These are phyloP conservation scores for Globisporangium parvum DNA, from an alignment of 352 stramenopile species.

Conservation along the genomic window DNA sequence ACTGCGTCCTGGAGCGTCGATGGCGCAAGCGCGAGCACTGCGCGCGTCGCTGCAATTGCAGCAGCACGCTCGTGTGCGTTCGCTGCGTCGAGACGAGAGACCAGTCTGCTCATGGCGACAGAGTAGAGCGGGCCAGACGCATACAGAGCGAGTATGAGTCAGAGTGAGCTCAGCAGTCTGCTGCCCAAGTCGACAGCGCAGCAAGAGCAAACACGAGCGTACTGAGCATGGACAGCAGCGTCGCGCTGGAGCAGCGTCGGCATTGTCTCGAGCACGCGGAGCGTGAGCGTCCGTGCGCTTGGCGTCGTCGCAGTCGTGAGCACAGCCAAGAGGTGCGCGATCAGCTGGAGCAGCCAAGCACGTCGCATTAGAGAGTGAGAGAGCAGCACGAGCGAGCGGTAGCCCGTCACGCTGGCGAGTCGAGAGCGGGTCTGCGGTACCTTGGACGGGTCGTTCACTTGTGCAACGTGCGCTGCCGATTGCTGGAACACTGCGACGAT, in stretches of 20 bases:
- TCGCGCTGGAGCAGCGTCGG: slow-evolving; percentile 27
- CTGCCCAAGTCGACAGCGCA: neutral
- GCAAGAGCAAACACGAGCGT: slow-evolving; percentile 1
- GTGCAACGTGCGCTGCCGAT: slow-evolving; percentile 29
- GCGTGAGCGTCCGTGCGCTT: slow-evolving; percentile 19
- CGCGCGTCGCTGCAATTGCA: slow-evolving; percentile 25
- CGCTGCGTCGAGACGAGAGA: slow-evolving; percentile 1
- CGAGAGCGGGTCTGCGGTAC: slow-evolving; percentile 2
- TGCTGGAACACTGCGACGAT: slow-evolving; percentile 41
- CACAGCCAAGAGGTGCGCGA: slow-evolving; percentile 21
- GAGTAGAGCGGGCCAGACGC: neutral
- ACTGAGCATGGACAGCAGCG: slow-evolving; percentile 18
- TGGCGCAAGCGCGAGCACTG: slow-evolving; percentile 19
- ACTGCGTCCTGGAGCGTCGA: slow-evolving; percentile 14
- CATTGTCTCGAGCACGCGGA: slow-evolving; percentile 43
- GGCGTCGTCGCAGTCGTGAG: slow-evolving; percentile 6
- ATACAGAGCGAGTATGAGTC: neutral
- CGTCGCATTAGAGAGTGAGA: no score
- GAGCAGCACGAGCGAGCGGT: neutral
- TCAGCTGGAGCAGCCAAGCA: neutral
- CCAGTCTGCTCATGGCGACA: slow-evolving; percentile 2
- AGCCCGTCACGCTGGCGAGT: neutral
- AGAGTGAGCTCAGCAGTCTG: neutral
- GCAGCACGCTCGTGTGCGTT: slow-evolving; percentile 18
- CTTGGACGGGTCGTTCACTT: slow-evolving; percentile 46